Base-by-base conservation (phyloP, 768 basidiomycete genomes). In the Rhizopogon vesiculosus region DNA sequence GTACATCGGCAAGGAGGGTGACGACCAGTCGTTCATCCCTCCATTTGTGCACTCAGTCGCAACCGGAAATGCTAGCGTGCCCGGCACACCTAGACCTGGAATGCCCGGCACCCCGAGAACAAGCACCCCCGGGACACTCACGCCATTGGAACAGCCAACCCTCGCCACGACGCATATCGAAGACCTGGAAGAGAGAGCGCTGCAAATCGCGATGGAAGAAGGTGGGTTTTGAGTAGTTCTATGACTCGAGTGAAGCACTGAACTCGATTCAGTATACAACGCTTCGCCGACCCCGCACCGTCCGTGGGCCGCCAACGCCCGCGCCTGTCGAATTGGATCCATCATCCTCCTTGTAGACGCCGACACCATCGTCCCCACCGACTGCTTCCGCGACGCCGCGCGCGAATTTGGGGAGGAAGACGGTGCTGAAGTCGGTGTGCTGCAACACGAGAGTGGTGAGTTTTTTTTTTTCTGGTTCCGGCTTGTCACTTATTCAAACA, bases 381-480 rank as follows among this genome's bases (percentile, higher is more conserved):
- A 95, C 66, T 95, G 91, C 67, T 85, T 96, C 68, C 80, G 91
- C 54, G 92, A 94, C 72, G 93, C 93, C 0, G 92, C 91, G 5
- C 83, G 89, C 40, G 93, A 96, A 66, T 78, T 96, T 56, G 74
- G 82, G 16, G 86, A 88, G 69, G 91, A 89, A 0, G 86, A 92
- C 43, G 41, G 68, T 5, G 67, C 67, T 6, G 68, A 69, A 45
- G 83, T 93, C 33, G 91, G 84, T 1, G 92, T 96, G 72, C 87
- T 96, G 52, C 93, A 95, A 66, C 93, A 96, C 66, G 89, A 89
- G 63, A 91, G 89, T 5, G 89, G 86, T 84, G 60, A 51, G 75
- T 66, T 25, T 25, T 25, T 25, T 25, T 25, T 25, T 25, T 3
- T 4, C 25, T 25, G 25, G 25, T 3, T 25, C 4, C 1, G 25